Evolutionary conservation across 176 grass and related monocot species (phyloP).

Genomic region (Musa beccarii): DNA sequence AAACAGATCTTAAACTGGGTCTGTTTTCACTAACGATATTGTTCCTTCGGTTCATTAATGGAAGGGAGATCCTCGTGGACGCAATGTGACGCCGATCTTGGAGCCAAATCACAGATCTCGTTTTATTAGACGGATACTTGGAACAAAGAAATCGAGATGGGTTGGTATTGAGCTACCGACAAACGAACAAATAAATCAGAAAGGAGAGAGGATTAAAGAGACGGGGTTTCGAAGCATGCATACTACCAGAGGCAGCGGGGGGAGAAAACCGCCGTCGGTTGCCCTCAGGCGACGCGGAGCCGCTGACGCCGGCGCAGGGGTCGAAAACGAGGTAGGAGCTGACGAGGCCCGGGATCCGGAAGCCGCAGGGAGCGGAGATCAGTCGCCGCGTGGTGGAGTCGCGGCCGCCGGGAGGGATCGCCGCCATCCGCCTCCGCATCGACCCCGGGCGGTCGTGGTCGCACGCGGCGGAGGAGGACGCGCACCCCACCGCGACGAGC

Average conservation of each 20-base stretch:
- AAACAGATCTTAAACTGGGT: neutral
- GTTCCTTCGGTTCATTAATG: neutral
- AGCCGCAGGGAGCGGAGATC: constrained; percentile 2
- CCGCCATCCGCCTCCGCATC: neutral
- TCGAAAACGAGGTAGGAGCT: neutral
- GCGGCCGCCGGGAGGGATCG: neutral
- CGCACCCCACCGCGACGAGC: neutral
- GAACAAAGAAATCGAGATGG: neutral
- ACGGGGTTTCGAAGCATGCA: neutral
- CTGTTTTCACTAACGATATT: neutral
- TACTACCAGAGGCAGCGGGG: neutral
- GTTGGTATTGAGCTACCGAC: neutral
- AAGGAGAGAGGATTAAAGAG: neutral
- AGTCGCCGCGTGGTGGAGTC: neutral
- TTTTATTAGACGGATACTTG: neutral
- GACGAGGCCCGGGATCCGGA: neutral
- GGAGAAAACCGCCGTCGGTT: neutral
- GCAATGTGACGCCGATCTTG: neutral
- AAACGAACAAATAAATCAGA: neutral
- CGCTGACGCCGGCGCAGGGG: neutral
- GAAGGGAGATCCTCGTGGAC: neutral
- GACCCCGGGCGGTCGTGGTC: neutral
- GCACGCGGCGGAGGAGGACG: neutral
- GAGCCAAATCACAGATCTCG: neutral
- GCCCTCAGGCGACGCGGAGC: neutral